phyloP scores from a whole-genome alignment of 345 rosid species.

The Citrus maxima region DNA sequence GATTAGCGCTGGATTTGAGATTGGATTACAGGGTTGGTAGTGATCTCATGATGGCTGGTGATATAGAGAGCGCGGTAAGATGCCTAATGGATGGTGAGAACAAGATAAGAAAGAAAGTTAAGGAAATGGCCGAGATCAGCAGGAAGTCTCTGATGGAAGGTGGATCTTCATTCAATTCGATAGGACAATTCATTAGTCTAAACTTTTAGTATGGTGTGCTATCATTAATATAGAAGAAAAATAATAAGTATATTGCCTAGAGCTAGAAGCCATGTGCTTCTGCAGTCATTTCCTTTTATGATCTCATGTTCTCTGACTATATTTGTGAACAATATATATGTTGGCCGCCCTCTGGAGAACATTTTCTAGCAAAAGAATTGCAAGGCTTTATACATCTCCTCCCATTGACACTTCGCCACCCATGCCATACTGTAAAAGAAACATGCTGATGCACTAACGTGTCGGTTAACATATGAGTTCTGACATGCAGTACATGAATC shows the following conservation, averaged over 20 bases:
- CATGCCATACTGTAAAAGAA: too few relatives aligned
- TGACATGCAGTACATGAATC: too few relatives aligned
- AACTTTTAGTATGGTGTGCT: background rate
- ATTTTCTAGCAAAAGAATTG: too few relatives aligned
- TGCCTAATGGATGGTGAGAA: constrained; percentile 35
- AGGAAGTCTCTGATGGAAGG: background rate
- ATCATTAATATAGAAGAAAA: background rate
- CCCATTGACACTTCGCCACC: too few relatives aligned
- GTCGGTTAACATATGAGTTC: too few relatives aligned
- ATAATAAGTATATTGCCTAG: background rate
- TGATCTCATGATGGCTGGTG: background rate
- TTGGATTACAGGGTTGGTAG: constrained; percentile 29
- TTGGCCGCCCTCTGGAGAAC: too few relatives aligned
- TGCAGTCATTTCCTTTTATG: background rate
- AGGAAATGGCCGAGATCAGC: constrained; percentile 17
- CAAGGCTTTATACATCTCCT: too few relatives aligned
- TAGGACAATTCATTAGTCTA: background rate
- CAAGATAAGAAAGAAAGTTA: constrained; percentile 37
- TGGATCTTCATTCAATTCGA: background rate
- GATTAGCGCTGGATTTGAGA: constrained; percentile 31
- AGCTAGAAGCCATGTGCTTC: background rate
- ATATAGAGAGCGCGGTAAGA: background rate
- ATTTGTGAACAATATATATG: background rate
- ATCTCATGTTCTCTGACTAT: background rate
- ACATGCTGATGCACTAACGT: too few relatives aligned